Evolutionary conservation across 2,329 filamentous ascomycete species (phyloP), one percentile per base, ranked within the genome.

Genomic region (Pezizomycotina sp.): DNA sequence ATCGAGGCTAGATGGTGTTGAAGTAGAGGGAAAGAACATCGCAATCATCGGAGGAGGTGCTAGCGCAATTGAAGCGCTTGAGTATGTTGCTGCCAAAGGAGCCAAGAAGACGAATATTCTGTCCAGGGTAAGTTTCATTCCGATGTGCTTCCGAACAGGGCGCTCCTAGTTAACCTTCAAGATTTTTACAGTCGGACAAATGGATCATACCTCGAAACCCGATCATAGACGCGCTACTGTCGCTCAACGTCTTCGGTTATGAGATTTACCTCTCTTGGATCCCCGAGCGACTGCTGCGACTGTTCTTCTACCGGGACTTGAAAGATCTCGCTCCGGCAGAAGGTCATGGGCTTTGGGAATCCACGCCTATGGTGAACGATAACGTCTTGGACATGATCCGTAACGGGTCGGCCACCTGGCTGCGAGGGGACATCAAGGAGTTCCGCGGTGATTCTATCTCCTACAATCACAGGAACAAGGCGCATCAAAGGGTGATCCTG

Each of bases 181-280:
- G 16, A 29, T 30, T 27, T 19, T 2, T 9, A 12, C 2, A 2
- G 20, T 78, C 72, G 9, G 79, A 86, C 49, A 89, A 86, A 55
- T 86, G 79, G 80, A 80, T 89, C 45, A 84, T 86, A 34, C 81
- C 81, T 0, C 68, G 82, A 6, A 89, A 91, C 47, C 62, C 78
- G 0, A 31, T 89, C 27, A 64, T 89, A 32, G 74, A 91, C 53
- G 62, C 69, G 2, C 62, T 91, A 1, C 66, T 92, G 1, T 69
- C 77, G 2, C 60, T 82, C 50, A 91, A 91, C 55, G 67, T 89
- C 33, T 74, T 84, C 42, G 81, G 80, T 1, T 71, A 76, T 27
- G 77, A 89, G 55, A 89, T 77, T 0, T 54, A 68, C 0, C 58
- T 89, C 12, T 81, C 76, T 1, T 81, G 73, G 63, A 75, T 92